A percentile compares a stretch with the other conserved stretches of the same genome.
Evolutionary conservation across 805 yeast genomes (phyloP).

Genomic region (Saccharomyces jurei): DNA sequence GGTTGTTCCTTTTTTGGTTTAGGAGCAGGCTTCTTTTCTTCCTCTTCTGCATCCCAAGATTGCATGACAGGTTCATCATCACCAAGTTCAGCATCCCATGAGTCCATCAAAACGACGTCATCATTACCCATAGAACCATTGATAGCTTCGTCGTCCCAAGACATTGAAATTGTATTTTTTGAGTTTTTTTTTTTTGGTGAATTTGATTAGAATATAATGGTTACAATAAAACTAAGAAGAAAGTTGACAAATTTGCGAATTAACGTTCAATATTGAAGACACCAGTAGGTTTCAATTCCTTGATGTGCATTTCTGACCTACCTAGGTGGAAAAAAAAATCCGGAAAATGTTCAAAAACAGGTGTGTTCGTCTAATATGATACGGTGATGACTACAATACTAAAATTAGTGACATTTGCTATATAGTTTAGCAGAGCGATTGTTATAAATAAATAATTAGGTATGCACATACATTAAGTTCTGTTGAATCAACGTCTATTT

Average conservation of each 20-base stretch:
- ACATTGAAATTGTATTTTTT: slow-evolving; percentile 16
- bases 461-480: neutral
- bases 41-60: slow-evolving; percentile 88
- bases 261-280: neutral
- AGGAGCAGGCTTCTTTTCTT: slow-evolving; percentile 31
- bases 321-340: neutral
- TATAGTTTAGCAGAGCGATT: neutral
- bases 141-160: slow-evolving; percentile 82
- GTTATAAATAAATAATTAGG: neutral
- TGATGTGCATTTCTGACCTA: neutral
- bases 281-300: neutral
- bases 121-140: slow-evolving; percentile 51
- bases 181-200: neutral
- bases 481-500: neutral
- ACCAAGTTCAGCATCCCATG: slow-evolving; percentile 74
- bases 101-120: slow-evolving; percentile 45
- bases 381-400: neutral
- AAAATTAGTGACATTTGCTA: neutral
- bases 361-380: neutral
- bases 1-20: slow-evolving; percentile 26
- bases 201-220: neutral
- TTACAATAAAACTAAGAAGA: neutral
- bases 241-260: neutral
- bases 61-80: slow-evolving; percentile 71
- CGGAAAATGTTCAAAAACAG: neutral